phyloP scores from a whole-genome alignment of 495 filamentous ascomycete species.

The Lasiosphaeria ovina region DNA sequence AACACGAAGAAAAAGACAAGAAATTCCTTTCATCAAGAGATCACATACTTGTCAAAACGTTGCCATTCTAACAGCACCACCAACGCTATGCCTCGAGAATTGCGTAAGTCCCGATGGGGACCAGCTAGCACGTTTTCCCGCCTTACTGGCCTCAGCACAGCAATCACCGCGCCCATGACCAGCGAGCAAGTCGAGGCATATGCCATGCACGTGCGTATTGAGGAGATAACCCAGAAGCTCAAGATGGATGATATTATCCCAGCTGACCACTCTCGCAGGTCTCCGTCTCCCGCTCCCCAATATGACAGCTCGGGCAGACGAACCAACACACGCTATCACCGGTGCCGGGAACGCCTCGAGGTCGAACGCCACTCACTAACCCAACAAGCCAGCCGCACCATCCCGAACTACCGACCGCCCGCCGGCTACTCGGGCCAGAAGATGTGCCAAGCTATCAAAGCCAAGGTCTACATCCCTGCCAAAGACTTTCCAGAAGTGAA shows the following conservation, averaged over 20 bases:
- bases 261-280: conserved; percentile 65
- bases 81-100: no score
- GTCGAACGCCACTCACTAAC: conserved; percentile 91
- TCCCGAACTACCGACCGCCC: conserved; percentile 91
- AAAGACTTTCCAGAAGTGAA: conserved; percentile 99
- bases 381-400: conserved; percentile 90
- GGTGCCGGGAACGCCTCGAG: conserved; percentile 88
- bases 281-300: conserved; percentile 85
- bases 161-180: conserved; percentile 90
- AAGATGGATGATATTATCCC: conserved; percentile 92
- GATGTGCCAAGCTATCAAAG: conserved; percentile 68
- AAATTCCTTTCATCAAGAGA: no score
- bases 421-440: conserved; percentile 90
- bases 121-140: no score
- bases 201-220: conserved; percentile 83
- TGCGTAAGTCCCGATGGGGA: no score
- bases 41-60: no score
- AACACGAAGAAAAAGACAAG: no score
- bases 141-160: conserved; percentile 48
- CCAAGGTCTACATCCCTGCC: conserved; percentile 97
- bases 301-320: conserved; percentile 94
- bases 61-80: no score
- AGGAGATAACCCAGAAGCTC: conserved; percentile 95
- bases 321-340: conserved; percentile 91
- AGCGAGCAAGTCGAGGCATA: conserved; percentile 93